Base-by-base conservation (phyloP, 768 basidiomycete species). In the Chalciporus sphaerocephalus region DNA sequence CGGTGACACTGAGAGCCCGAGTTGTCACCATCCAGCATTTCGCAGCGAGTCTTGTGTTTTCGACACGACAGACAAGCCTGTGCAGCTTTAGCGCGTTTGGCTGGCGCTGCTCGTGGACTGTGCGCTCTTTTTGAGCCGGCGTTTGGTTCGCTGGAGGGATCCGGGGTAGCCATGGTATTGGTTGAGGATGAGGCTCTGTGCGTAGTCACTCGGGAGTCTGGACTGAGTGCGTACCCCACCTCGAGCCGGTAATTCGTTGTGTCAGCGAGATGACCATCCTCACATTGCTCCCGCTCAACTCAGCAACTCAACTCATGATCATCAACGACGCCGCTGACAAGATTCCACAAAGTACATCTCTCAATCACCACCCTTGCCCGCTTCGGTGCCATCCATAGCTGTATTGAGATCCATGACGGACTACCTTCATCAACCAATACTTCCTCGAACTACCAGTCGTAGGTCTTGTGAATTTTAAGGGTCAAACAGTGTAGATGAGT, bases 11-110 rank as follows among this genome's bases (percentile, higher is more conserved):
- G 70, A 22, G 69, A 54, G 20, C 57, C 62, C 23, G 61, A 51
- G 33, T 65, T 58, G 45, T 60, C 55, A n/a, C 60, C 63, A 17
- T 74, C 75, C n/a, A 77, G 65, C 44, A 74, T 62, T 59, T 77
- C 75, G 54, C 75, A 76, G 9, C 74, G 70, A 33, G 72, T 74
- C 44, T 76, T 76, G 52, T 74, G 70, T 46, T 67, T 67, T n/a
- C 74, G 62, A 47, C 74, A 76, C 20, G 71, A 69, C 3, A 69
- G 46, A 50, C 74, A 76, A 2, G 74, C 74, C 49, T 74, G 72
- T 7, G 68, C 62, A 0, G 73, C 68, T 48, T 74, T 74, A 17
- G 69, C 64, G 40, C 73, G 61, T 50, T 73, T 74, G 27, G 65
- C 46, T 22, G 67, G 59, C 2, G 51, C 39, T 24, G 51, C 21